Base-by-base conservation (phyloP, 352 stramenopile genomes). In the Globisporangium megalacanthum region DNA sequence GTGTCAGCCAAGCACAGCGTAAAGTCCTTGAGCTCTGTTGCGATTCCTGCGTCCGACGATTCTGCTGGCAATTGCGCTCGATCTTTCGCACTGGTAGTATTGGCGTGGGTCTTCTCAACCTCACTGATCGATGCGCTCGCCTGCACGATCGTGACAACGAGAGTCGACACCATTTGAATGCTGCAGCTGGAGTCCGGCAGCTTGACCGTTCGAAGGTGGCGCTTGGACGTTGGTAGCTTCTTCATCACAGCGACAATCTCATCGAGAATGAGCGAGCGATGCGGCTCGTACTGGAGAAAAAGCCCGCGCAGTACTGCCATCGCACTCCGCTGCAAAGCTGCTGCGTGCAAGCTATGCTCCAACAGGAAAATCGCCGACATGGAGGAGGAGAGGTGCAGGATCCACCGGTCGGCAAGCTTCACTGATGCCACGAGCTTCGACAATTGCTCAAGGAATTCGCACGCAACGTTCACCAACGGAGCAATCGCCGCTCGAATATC, bases 401-500 rank as follows among this genome's bases (percentile, higher is more conserved):
- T 74, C 83, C 77, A 92, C 39, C 69, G 72, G 62, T 95, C 84
- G 9, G 77, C 68, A 25, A 95, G 79, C 48, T 90, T 94, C 22
- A 94, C 70, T 31, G 68, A 62, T 29, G 64, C 50, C 33, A 92
- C 65, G 36, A 95, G 58, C 29, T 62, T 62, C 47, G 86, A 66
- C 25, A 94, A 50, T 13, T 81, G 71, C 25, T 95, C 71, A 58
- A 95, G 79, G 48, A 89, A 87, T 50, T 89, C 79, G 48, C 80
- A 92, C 0, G 80, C 63, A 11, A 88, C 65, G 39, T 84, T 75
- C 6, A 88, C 62, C 39, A 92, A 46, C n/a, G 72, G 68, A 44
- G 83, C 77, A 36, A 93, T 72, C 10, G 71, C 73, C 15, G 69
- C 79, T 20, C 66, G 73, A 39, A 78, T 62, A 15, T 58, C 61